Conservation (phyloP, 371 early-diverging fungal genomes). For the Lichtheimia corymbifera region DNA sequence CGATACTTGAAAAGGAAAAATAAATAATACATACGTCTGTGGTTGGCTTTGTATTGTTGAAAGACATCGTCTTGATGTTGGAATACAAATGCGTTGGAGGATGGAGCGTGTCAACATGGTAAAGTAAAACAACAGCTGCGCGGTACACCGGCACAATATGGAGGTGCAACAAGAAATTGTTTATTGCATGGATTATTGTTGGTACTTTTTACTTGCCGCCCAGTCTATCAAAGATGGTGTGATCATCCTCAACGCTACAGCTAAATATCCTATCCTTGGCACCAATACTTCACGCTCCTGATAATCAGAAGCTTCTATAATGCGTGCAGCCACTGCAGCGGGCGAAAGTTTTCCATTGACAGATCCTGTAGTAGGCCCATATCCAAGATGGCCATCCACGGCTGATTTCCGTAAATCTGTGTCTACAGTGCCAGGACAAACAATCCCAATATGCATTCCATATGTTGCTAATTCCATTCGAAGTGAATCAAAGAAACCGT, state of each 20-base stretch:
- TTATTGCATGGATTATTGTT: background rate
- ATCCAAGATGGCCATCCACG: constrained; percentile 49
- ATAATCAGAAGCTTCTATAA: constrained; percentile 63
- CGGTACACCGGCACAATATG: too few species aligned
- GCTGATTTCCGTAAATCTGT: constrained; percentile 75
- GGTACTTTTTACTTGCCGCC: constrained; percentile 53
- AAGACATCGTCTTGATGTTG: too few species aligned
- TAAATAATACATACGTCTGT: too few species aligned
- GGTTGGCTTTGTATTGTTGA: too few species aligned
- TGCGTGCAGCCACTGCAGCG: constrained; percentile 56
- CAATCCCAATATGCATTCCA: constrained; percentile 66
- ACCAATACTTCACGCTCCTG: constrained; percentile 61
- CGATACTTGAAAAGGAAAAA: too few species aligned
- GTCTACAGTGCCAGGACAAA: constrained; percentile 78
- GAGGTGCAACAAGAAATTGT: too few species aligned
- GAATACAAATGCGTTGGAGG: too few species aligned
- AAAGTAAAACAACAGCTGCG: too few species aligned
- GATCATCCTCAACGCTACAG: constrained; percentile 54
- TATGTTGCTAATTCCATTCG: constrained; percentile 70
- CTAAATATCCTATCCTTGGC: constrained; percentile 62
- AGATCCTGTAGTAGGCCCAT: constrained; percentile 50
- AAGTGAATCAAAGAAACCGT: constrained; percentile 84
- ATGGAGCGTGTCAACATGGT: too few species aligned
- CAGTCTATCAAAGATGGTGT: constrained; percentile 66
- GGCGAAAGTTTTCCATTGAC: constrained; percentile 66